Evolutionary conservation across 495 filamentous ascomycete genomes (phyloP), one percentile per base, ranked within the genome.

Genomic region (Aspergillus coremiiformis): DNA sequence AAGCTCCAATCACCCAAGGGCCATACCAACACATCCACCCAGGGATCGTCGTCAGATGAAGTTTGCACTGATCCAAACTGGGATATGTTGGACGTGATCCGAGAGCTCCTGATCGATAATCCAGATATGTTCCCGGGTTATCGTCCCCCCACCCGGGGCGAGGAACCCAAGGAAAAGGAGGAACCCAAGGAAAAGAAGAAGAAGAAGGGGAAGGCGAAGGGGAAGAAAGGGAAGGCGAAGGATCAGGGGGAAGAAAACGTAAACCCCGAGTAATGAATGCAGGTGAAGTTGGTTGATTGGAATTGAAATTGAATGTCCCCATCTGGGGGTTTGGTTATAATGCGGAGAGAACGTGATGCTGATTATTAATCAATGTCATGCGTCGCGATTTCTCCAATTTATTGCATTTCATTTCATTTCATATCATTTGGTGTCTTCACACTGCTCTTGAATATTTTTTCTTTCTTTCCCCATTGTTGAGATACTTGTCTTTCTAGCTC

Each of bases 301-400:
- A n/a, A n/a, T n/a, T n/a, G 12, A n/a, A 1, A n/a, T 35, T 35
- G 32, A 35, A 35, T 35, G 32, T n/a, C 12, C 12, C 12, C 1
- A 14, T 35, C 12, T 30, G 27, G 12, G n/a, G n/a, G n/a, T n/a
- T n/a, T 35, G 10, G 6, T 14, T n/a, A 14, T n/a, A 14, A 35
- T 35, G 32, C 32, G 32, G 32, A 35, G 32, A 35, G 12, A 35
- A 35, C 32, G 32, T 35, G 32, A 35, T 12, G 23, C 4, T 43
- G 48, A 43, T 51, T 51, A 49, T 49, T n/a, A n/a, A n/a, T n/a
- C n/a, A n/a, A 22, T 30, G 47, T 50, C 47, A 50, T 50, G 29
- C 32, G 21, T 20, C 12, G 23, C n/a, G 29, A 27, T 45, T 45
- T 49, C 47, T 39, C 47, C 47, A 48, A 48, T 29, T 2, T 20